Conservation (phyloP, 192 early-diverging fungal species). For the Bifiguratus adelaidae region DNA sequence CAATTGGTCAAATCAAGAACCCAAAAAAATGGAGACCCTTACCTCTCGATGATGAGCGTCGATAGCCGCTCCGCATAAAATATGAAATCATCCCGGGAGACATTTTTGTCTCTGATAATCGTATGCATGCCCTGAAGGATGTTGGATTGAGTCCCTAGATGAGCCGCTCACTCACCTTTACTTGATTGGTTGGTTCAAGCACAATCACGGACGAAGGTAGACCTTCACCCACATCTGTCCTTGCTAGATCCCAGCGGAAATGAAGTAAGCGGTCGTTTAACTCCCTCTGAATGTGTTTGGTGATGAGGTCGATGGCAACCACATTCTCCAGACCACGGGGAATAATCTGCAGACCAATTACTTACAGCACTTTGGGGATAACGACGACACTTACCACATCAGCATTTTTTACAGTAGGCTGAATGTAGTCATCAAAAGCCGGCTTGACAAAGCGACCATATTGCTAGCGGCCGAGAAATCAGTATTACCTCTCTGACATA, state of each 20-base stretch:
- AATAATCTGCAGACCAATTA: slow-evolving; percentile 51
- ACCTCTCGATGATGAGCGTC: slow-evolving; percentile 76
- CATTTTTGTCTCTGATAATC: slow-evolving; percentile 61
- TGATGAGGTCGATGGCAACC: slow-evolving; percentile 86
- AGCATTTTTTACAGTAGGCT: slow-evolving; percentile 87
- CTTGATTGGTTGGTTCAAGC: slow-evolving; percentile 39
- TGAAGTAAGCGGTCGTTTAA: slow-evolving; percentile 56
- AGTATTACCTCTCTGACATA: background rate
- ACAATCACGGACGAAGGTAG: slow-evolving; percentile 33
- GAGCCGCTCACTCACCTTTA: slow-evolving; percentile 25
- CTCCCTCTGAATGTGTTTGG: slow-evolving; percentile 79
- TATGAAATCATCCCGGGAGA: slow-evolving; percentile 75
- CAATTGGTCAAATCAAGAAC: background rate
- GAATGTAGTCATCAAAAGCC: slow-evolving; percentile 83
- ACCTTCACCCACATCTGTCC: slow-evolving; percentile 15
- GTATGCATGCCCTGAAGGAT: slow-evolving; percentile 61
- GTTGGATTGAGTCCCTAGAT: background rate
- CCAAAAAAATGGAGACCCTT: slow-evolving; percentile 1
- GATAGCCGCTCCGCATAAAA: slow-evolving; percentile 88
- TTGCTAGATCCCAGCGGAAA: slow-evolving; percentile 43
- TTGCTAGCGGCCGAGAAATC: slow-evolving; percentile 32
- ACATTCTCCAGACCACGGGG: slow-evolving; percentile 85
- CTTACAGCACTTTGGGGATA: background rate
- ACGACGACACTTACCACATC: slow-evolving; percentile 51
- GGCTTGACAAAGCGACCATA: slow-evolving; percentile 93